These are phyloP conservation scores for Emericellopsis atlantica DNA, from an alignment of 2,329 filamentous ascomycete species.

Conservation along the genomic window DNA sequence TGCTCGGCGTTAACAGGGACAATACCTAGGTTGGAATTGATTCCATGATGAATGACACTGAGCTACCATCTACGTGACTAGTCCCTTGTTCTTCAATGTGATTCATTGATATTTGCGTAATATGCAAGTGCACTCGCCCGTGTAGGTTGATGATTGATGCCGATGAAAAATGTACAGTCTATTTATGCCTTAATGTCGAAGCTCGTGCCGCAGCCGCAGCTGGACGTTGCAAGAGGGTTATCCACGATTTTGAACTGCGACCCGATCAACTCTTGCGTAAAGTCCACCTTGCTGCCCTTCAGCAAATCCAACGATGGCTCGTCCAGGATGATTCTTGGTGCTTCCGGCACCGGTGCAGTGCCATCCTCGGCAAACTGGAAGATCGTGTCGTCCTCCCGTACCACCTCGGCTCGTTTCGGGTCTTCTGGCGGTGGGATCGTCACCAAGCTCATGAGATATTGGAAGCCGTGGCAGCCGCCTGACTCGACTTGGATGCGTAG, in stretches of 20 bases:
- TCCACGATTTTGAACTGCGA: slow-evolving; percentile 91
- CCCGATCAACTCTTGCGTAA: slow-evolving; percentile 83
- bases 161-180: too few relatives aligned
- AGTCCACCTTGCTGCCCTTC: slow-evolving; percentile 91
- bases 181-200: slow-evolving; percentile 73
- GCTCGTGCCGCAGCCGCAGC: slow-evolving; percentile 93
- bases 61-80: slow-evolving; percentile 15
- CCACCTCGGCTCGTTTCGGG: slow-evolving; percentile 15
- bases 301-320: slow-evolving; percentile 75
- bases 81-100: not conserved
- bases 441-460: slow-evolving; percentile 86
- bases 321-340: slow-evolving; percentile 80
- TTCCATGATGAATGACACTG: slow-evolving; percentile 26
- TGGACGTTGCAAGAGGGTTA: slow-evolving; percentile 84
- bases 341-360: slow-evolving; percentile 8
- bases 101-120: not conserved
- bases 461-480: slow-evolving; percentile 94
- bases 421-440: slow-evolving; percentile 34
- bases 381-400: slow-evolving; percentile 71
- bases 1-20: slow-evolving; percentile 26
- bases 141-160: not conserved
- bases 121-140: not conserved
- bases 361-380: slow-evolving; percentile 57
- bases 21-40: slow-evolving; percentile 19
- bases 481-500: slow-evolving; percentile 88